Conservation (phyloP, 2,329 filamentous ascomycete species). For the Venturia pyrina region DNA sequence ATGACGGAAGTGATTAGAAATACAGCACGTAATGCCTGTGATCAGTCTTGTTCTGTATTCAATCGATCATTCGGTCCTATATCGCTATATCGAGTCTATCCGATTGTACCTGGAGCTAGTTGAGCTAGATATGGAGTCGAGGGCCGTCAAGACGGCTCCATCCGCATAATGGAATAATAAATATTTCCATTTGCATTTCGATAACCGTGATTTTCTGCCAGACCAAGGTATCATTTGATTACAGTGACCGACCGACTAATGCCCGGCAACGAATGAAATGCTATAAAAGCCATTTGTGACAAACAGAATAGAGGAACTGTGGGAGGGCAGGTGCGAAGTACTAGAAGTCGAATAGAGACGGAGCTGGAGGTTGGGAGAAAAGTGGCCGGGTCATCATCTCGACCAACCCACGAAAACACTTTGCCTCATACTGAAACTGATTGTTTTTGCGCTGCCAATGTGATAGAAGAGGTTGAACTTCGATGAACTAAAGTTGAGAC, state of each 20-base stretch:
- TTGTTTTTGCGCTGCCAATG: background rate
- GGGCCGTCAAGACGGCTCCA: background rate
- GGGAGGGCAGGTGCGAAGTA: background rate
- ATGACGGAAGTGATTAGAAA: conserved; percentile 8
- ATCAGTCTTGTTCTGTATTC: background rate
- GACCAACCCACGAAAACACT: background rate
- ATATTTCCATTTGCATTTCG: background rate
- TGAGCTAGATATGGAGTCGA: background rate
- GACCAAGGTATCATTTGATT: background rate
- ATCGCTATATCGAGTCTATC: background rate
- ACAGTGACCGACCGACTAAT: background rate
- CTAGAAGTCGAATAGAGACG: too few relatives aligned
- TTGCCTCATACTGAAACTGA: too few relatives aligned
- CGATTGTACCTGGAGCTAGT: background rate
- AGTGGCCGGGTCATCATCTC: background rate
- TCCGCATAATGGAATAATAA: background rate
- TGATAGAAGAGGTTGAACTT: background rate
- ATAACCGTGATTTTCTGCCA: background rate
- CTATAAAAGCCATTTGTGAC: background rate
- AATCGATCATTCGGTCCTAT: too few relatives aligned
- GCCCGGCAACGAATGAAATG: background rate
- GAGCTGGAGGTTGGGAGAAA: too few relatives aligned
- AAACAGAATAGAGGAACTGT: background rate
- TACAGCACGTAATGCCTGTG: background rate
- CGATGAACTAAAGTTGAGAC: background rate